phyloP scores from a whole-genome alignment of 1,139 yeast species.

The Sugiyamaella xylanicola region DNA sequence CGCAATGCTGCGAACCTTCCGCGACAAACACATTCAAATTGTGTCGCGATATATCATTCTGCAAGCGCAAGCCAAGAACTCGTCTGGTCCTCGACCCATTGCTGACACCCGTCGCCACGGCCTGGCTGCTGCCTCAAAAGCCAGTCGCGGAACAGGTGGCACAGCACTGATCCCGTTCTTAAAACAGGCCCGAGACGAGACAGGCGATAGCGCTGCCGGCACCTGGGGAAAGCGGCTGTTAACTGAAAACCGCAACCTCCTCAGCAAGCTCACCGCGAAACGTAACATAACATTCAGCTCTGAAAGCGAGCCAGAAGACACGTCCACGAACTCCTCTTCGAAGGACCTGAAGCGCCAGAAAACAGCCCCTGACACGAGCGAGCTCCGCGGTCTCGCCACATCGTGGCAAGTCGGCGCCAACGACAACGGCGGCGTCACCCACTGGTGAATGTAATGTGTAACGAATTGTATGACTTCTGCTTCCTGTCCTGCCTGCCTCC shows the following conservation, averaged over 20 bases:
- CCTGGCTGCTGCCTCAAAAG: constrained; percentile 46
- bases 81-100: constrained; percentile 20
- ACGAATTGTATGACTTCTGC: not conserved
- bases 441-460: constrained; percentile 27
- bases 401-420: constrained; percentile 31
- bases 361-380: constrained; percentile 14
- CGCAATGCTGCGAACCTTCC: constrained; percentile 83
- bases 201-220: constrained; percentile 90
- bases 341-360: constrained; percentile 4
- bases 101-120: constrained; percentile 41
- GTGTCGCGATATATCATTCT: constrained; percentile 83
- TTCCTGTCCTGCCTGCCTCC: not conserved
- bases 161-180: constrained; percentile 87
- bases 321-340: not conserved
- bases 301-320: constrained; percentile 26
- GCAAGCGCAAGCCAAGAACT: constrained; percentile 52
- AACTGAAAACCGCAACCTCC: constrained; percentile 46
- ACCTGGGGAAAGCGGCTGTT: constrained; percentile 81
- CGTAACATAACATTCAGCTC: constrained; percentile 24
- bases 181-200: constrained; percentile 94
- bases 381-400: constrained; percentile 32
- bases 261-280: constrained; percentile 23
- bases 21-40: constrained; percentile 91
- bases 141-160: constrained; percentile 89
- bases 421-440: constrained; percentile 33